Evolutionary conservation across 1,284 basidiomycete genomes (phyloP).

Genomic region (Rugosomyces carneus): DNA sequence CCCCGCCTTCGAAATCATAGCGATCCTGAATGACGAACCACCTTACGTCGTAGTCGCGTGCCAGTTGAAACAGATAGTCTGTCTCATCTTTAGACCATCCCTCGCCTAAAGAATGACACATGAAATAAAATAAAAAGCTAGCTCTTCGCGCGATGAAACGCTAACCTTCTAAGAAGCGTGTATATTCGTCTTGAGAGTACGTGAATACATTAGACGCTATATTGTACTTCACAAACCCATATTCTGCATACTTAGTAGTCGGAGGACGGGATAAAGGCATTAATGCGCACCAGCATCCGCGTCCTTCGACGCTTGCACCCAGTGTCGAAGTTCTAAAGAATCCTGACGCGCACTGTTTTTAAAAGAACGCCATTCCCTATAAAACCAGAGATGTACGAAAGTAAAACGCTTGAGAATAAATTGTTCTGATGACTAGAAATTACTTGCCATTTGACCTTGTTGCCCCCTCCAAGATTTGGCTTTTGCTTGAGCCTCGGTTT

Average conservation of each 20-base stretch:
- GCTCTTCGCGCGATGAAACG: neutral
- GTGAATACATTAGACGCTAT: constrained; percentile 63
- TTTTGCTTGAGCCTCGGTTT: constrained; percentile 87
- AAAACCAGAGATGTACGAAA: neutral
- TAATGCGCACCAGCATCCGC: constrained; percentile 43
- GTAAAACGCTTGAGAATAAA: neutral
- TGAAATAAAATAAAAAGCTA: neutral
- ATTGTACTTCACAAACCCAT: constrained; percentile 80
- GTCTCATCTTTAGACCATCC: constrained; percentile 96
- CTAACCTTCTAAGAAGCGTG: constrained; percentile 68
- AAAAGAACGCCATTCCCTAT: constrained; percentile 76
- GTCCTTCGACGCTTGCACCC: constrained; percentile 58
- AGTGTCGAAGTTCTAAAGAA: constrained; percentile 56
- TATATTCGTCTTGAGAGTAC: constrained; percentile 93
- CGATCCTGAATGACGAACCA: constrained; percentile 92
- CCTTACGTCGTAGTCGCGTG: constrained; percentile 80
- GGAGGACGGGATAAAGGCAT: neutral
- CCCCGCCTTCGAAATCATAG: constrained; percentile 65
- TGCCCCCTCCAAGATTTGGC: constrained; percentile 59
- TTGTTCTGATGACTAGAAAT: neutral
- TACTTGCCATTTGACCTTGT: constrained; percentile 60
- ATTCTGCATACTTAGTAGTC: constrained; percentile 38
- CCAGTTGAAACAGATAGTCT: constrained; percentile 84
- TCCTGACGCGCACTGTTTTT: constrained; percentile 62
- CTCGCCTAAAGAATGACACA: constrained; percentile 42